Evolutionary conservation across 352 stramenopile species (phyloP), one percentile per base, ranked within the genome.

Genomic region (Pythium utonaiense): DNA sequence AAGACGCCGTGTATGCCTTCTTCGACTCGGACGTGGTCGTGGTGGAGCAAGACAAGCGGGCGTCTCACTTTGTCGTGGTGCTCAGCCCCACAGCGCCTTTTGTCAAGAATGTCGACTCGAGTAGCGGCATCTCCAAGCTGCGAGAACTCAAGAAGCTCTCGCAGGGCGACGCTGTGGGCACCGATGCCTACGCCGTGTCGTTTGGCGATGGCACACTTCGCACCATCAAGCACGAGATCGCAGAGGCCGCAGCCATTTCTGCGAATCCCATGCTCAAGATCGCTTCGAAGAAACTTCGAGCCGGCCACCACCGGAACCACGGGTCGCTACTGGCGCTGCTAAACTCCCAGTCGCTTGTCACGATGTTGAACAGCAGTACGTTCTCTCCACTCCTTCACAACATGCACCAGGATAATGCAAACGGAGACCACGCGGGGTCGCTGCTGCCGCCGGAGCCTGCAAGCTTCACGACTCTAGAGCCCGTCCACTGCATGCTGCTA

Each of bases 61-160:
- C 70, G 0, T 42, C 54, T n/a, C 67, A 73, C 51, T 86, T 80
- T 36, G 65, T 76, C 49, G 71, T 86, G 4, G 69, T 88, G 17
- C 71, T 88, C 1, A 75, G 78, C 38, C 57, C 66, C 0, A 61
- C 69, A 6, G 71, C 73, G 2, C 60, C 75, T 21, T 64, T 86
- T 5, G 74, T 88, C 17, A 74, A 73, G 45, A 78, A 77, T 6
- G 53, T 85, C 0, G 75, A 62, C n/a, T 65, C 63, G 33, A 48
- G 62, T 16, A 50, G 63, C 27, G 78, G 75, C 24, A n/a, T 73
- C 21, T 79, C 75, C 22, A 83, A 76, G 36, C 63, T 71, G 4
- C 76, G 76, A 4, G 78, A 88, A 51, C 73, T 88, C n/a, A 75
- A 62, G 31, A 83, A 73, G 19, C 53, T 85, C 1, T 80, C 75